Evolutionary conservation across 129 eudicot species (phyloP), one percentile per base, ranked within the genome.

Genomic region (Artemisia argyi): DNA sequence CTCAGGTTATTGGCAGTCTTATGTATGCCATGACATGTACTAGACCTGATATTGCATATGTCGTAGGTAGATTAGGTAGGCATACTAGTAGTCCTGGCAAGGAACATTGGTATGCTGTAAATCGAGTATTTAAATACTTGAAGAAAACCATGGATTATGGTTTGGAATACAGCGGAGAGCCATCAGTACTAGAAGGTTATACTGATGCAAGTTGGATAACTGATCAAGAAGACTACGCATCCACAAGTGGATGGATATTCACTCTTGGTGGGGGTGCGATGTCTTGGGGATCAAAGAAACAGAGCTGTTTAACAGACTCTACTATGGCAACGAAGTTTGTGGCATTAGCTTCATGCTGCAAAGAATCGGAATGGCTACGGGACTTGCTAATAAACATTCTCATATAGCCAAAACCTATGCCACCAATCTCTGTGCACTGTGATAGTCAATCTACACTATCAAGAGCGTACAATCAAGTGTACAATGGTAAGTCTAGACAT

Each of bases 21-120:
- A 15, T 62, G 60, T 68, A 68, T 51, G 60, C 24, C 2, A 22
- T 68, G 48, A 50, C 47, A 49, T 68, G 61, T 51, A 51, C 72
- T 24, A 68, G 48, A 50, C 61, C 10, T 15, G 26, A 24, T 28
- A 68, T 26, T 15, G 12, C 72, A 15, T 15, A 68, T 68, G 58
- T 0, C 15, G 16, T 68, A 68, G 10, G 59, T 24, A 48, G 72
- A 49, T 14, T 65, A 49, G 49, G 70, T 68, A 49, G 72, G 10
- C 60, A 68, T 9, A 68, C 72, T 24, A 68, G 61, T 8, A 50
- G 16, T 1, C 49, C 47, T 15, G 1, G 48, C 5, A 68, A 51
- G 1, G 51, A 30, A 22, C 72, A 67, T 49, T 22, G 47, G 59
- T 46, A 13, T 19, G 46, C 7, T 67, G 39, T 30, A 30, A 67